Conservation (phyloP, 2,329 filamentous ascomycete genomes). For the Aspergillus versicolor region DNA sequence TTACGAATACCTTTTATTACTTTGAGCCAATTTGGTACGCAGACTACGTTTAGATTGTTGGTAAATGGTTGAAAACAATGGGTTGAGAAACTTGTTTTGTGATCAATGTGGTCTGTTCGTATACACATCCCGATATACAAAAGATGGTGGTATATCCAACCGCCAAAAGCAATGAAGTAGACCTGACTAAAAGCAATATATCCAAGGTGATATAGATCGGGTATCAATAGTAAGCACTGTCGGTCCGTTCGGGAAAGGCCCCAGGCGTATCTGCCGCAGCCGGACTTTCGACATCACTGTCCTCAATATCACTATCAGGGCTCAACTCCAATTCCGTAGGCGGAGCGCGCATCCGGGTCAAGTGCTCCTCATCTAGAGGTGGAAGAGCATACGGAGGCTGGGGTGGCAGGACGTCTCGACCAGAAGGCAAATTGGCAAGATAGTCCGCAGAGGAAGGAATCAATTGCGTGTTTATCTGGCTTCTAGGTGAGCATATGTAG, state of each 20-base stretch:
- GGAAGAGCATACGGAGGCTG: conserved; percentile 68
- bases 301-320: conserved; percentile 44
- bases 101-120: background rate
- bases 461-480: conserved; percentile 73
- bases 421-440: conserved; percentile 77
- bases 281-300: conserved; percentile 40
- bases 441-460: conserved; percentile 72
- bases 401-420: conserved; percentile 74
- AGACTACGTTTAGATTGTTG: background rate
- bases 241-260: conserved; percentile 35
- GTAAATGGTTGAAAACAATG: background rate
- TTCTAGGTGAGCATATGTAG: conserved; percentile 6
- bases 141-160: background rate
- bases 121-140: background rate
- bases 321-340: conserved; percentile 50
- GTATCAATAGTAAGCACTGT: conserved; percentile 35
- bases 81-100: background rate
- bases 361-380: conserved; percentile 60
- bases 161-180: background rate
- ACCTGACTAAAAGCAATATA: background rate
- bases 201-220: background rate
- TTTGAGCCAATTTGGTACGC: background rate
- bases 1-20: background rate
- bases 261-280: conserved; percentile 28
- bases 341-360: conserved; percentile 60